Percentiles rank a stretch among this genome's conserved stretches.
Conservation (phyloP, 768 basidiomycete species). For the Kwoniella shandongensis region DNA sequence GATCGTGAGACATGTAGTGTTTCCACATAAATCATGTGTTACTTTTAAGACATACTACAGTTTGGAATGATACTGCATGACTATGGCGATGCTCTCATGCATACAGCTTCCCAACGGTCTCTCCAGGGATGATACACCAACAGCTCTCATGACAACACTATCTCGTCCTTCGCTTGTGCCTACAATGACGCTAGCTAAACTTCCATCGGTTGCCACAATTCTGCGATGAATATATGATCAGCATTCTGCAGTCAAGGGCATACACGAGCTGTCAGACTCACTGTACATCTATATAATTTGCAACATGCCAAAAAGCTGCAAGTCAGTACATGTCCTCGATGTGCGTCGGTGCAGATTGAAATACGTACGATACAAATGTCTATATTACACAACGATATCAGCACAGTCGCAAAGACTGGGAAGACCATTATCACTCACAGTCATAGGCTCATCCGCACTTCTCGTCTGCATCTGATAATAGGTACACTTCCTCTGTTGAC, state of each 20-base stretch:
- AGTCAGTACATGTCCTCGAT: not conserved
- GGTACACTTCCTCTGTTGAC: conserved; percentile 76
- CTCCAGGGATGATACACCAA: no score
- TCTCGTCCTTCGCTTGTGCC: no score
- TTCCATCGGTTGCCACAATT: conserved; percentile 51
- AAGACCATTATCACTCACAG: conserved; percentile 59
- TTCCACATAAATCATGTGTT: no score
- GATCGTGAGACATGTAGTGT: not conserved
- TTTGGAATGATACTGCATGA: no score
- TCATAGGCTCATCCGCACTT: conserved; percentile 98
- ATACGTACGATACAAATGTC: conserved; percentile 82
- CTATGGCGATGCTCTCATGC: no score
- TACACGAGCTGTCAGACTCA: conserved; percentile 21
- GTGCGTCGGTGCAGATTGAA: not conserved
- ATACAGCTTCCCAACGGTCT: no score
- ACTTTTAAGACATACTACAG: no score
- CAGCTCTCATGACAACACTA: no score
- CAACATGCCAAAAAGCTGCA: not conserved
- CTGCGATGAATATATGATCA: conserved; percentile 6
- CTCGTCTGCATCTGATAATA: conserved; percentile 97
- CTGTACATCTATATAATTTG: conserved; percentile 26
- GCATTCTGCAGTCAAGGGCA: not conserved
- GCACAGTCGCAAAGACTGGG: not conserved
- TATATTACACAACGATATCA: conserved; percentile 44
- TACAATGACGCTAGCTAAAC: conserved; percentile 33